Evolutionary conservation across 225 moss, liverwort and hornwort species (phyloP), one percentile per base, ranked within the genome.

Genomic region (Thuidium tamariscinum): DNA sequence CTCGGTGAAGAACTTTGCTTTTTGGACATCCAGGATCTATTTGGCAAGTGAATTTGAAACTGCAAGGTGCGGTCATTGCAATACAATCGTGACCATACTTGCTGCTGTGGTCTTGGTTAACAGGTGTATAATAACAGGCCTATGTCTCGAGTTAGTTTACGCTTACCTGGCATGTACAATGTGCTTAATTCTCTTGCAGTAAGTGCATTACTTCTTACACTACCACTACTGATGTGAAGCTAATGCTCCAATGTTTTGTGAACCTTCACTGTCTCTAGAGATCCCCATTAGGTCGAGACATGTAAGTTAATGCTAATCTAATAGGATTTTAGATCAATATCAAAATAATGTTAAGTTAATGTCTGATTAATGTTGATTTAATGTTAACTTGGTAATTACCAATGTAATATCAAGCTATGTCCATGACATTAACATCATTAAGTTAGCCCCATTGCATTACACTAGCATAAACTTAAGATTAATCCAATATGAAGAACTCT

Each of bases 131-230:
- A 91, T 55, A 93, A 94, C 69, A 96, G 87, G 87, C 97, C 97
- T 80, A 92, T 99, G 92, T 92, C 93, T 62, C 93, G 94, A 90
- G 96, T 99, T 73, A 97, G 90, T 85, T 86, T 99, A 77, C 95
- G 89, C 52, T 87, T 99, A 91, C 98, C 98, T 70, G 98, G 98
- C 90, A 95, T 96, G 82, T 93, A 99, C 85, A 97, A 99, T 86
- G 98, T 99, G 74, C 96, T 99, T 77, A 97, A 99, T 87, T 99
- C 98, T 77, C 94, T 99, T 80, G 98, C 98, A 87, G 98, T 99
- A 91, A 83, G 94, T 85, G 62, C 57, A 46, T 32, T 80, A 63
- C 56, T 57, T 48, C 82, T 84, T 83, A 34, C 72, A 34, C 88
- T 67, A 20, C 30, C 42, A 71, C 27, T 81, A 85, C 85, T 72